These are phyloP conservation scores for Salvia sclarea DNA, from an alignment of 305 asterid species.

Conservation along the genomic window DNA sequence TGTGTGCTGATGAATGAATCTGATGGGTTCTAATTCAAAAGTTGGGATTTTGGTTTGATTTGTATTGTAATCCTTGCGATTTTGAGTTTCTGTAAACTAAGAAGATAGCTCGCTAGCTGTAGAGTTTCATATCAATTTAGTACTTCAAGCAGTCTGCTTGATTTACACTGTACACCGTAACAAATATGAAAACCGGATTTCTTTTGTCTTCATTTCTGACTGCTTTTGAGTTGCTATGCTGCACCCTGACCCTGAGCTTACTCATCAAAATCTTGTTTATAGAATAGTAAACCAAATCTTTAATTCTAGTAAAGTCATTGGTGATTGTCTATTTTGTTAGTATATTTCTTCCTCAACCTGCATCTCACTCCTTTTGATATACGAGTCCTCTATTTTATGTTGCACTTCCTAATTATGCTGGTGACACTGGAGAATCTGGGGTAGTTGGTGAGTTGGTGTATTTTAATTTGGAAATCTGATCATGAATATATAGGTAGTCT, in stretches of 20 bases:
- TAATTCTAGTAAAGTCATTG: not conserved
- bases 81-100: not conserved
- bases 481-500: not conserved
- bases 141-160: not conserved
- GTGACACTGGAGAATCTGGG: slow-evolving; percentile 14
- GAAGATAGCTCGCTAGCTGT: not conserved
- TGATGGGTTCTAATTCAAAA: slow-evolving; percentile 4
- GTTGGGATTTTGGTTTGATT: slow-evolving; percentile 12
- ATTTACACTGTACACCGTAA: not conserved
- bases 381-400: not conserved
- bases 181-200: not conserved
- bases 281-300: not conserved
- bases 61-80: not conserved
- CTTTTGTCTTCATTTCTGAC: not conserved
- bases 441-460: not conserved
- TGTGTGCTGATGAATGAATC: slow-evolving; percentile 6
- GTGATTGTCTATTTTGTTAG: slow-evolving; percentile 11
- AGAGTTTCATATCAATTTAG: not conserved
- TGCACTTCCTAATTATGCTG: not conserved
- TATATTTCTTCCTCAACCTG: not conserved
- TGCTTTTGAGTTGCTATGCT: slow-evolving; percentile 3
- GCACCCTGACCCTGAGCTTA: not conserved
- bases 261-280: slow-evolving; percentile 11
- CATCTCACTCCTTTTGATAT: not conserved
- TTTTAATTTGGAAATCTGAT: not conserved